Evolutionary conservation across 352 stramenopile genomes (phyloP), one percentile per base, ranked within the genome.

Genomic region (Phytophthora macrochlamydospora): DNA sequence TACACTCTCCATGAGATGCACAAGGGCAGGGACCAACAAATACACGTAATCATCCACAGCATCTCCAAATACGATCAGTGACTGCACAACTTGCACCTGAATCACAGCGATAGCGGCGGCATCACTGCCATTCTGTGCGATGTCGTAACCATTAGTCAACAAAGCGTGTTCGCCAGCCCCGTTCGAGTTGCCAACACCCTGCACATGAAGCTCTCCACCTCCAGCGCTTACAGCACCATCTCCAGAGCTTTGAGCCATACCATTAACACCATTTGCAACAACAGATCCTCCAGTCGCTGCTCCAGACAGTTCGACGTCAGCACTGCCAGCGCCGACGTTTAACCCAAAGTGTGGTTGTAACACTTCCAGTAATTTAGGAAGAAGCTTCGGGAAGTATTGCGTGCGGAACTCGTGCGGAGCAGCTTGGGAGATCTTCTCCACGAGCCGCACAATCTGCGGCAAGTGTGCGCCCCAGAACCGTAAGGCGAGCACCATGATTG

Each of bases 391-490:
- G n/a, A 98, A 88, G 54, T 97, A 97, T 33, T 91, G 70, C 11
- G 65, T 79, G 7, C 80, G 80, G 67, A 98, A 98, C 24, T 94
- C 88, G 12, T 87, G 75, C 0, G 80, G 81, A 0, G 85, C 79
- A 3, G 87, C 83, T 32, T 92, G 78, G 0, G 88, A 85, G 18
- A 97, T 90, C 43, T 94, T 89, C 60, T 99, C 94, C 7, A 99
- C 88, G 7, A 99, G 84, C 0, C 84, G 91, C 28, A 99, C 94
- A 58, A 99, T 97, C 56, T 98, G 94, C 18, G 91, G 82, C 30
- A 99, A 78, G 75, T 99, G 97, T 1, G 90, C 83, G n/a, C 82
- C 76, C 98, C 98, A 99, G 65, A 98, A 99, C 12, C 97, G 87
- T 49, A 98, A 81, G 11, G 98, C 87, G 3, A 99, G 87, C 42